These are phyloP conservation scores for Leccinum subgranulosum DNA, from an alignment of 768 basidiomycete species.

Conservation along the genomic window DNA sequence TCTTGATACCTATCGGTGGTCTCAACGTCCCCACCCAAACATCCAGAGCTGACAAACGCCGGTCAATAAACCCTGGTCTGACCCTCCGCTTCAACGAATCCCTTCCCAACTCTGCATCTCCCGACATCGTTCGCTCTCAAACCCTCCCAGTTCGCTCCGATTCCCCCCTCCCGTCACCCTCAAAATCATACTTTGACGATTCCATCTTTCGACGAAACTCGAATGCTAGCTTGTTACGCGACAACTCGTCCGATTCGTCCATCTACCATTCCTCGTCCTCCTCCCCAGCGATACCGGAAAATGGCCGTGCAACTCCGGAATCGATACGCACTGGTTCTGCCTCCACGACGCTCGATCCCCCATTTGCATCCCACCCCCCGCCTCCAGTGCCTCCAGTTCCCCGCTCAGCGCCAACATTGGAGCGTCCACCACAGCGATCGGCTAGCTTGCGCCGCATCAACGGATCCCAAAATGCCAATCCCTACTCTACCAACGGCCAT, in stretches of 20 bases:
- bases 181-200: constrained; percentile 13
- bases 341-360: constrained; percentile 28
- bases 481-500: constrained; percentile 8
- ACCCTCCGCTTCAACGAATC: constrained; percentile 30
- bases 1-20: constrained; percentile 5
- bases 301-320: constrained; percentile 37
- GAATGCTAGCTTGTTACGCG: constrained; percentile 25
- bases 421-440: constrained; percentile 33
- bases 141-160: constrained; percentile 26
- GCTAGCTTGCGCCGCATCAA: constrained; percentile 26
- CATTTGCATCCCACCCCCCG: constrained; percentile 5
- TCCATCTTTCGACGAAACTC: constrained; percentile 16
- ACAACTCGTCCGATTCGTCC: constrained; percentile 27
- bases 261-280: constrained; percentile 38
- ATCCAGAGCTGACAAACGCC: constrained; percentile 42
- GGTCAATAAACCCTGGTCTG: constrained; percentile 55
- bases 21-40: constrained; percentile 30
- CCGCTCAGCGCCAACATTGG: constrained; percentile 33
- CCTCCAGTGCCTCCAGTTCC: constrained; percentile 18
- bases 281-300: constrained; percentile 33
- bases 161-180: constrained; percentile 24
- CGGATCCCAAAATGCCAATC: background rate
- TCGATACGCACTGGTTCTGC: constrained; percentile 38
- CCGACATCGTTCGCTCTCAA: constrained; percentile 31
- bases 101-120: constrained; percentile 12